Conservation (phyloP, 2,329 filamentous ascomycete species). For the Eutypa lata region DNA sequence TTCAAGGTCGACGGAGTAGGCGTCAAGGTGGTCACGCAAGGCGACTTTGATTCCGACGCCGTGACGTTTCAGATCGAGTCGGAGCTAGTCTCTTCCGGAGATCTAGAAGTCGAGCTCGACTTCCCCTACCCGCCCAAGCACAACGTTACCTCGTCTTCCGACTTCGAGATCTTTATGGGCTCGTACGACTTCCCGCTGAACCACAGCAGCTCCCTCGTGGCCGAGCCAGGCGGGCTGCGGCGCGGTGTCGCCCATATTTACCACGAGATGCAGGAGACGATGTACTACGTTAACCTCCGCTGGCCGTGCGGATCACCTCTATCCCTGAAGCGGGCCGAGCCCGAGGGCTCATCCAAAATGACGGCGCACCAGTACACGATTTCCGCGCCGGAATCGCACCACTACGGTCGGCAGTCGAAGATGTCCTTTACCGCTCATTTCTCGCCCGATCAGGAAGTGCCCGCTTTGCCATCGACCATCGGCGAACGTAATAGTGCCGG, state of each 20-base stretch:
- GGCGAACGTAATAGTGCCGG: too few relatives aligned
- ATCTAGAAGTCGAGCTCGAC: slow-evolving; percentile 37
- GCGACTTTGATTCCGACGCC: slow-evolving; percentile 36
- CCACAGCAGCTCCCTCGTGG: slow-evolving; percentile 31
- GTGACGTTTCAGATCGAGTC: slow-evolving; percentile 36
- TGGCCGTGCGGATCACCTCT: too few relatives aligned
- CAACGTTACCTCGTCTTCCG: slow-evolving; percentile 31
- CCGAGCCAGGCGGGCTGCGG: slow-evolving; percentile 3
- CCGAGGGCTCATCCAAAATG: too few relatives aligned
- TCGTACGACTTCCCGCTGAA: slow-evolving; percentile 36
- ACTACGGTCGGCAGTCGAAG: too few relatives aligned
- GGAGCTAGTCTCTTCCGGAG: slow-evolving; percentile 27
- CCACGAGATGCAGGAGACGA: too few relatives aligned
- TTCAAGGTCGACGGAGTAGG: slow-evolving; percentile 29
- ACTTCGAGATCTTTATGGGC: slow-evolving; percentile 42
- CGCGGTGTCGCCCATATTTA: slow-evolving; percentile 27
- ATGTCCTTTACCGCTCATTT: too few relatives aligned
- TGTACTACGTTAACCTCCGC: too few relatives aligned
- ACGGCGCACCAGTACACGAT: too few relatives aligned
- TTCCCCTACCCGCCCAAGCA: slow-evolving; percentile 41
- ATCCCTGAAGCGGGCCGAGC: too few relatives aligned
- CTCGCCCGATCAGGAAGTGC: too few relatives aligned
- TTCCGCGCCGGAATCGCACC: too few relatives aligned
- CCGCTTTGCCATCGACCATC: too few relatives aligned
- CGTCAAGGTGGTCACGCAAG: slow-evolving; percentile 34